These are phyloP conservation scores for Colletotrichum chrysophilum DNA, from an alignment of 2,329 filamentous ascomycete species.

Conservation along the genomic window DNA sequence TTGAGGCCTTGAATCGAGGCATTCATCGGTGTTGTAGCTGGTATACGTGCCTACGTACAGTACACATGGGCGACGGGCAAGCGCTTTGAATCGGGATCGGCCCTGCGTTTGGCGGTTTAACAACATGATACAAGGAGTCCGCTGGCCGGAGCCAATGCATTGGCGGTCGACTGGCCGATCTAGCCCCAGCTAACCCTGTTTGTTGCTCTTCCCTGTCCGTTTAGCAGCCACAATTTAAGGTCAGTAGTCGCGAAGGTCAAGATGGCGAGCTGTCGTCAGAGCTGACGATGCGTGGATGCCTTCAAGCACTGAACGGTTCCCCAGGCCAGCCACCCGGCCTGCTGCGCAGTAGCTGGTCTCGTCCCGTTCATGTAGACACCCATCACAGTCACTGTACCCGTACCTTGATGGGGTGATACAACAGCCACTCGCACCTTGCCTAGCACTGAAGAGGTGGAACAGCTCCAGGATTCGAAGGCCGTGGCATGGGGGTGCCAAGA, in stretches of 20 bases:
- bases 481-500: neutral
- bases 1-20: neutral
- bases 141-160: conserved; percentile 1
- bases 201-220: conserved; percentile 1
- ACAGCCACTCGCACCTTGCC: neutral
- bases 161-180: neutral
- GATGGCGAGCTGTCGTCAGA: conserved; percentile 14
- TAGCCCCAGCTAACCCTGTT: conserved; percentile 5
- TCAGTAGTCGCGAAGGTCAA: neutral
- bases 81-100: conserved; percentile 20
- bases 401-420: conserved; percentile 9
- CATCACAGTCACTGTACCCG: neutral
- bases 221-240: neutral
- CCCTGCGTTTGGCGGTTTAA: conserved; percentile 11
- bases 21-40: neutral
- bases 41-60: neutral
- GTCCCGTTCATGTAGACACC: neutral
- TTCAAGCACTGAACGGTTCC: neutral
- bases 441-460: neutral
- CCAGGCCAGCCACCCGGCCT: neutral
- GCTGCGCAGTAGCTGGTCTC: neutral
- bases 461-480: neutral
- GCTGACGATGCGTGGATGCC: conserved; percentile 3
- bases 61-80: neutral
- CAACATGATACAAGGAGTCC: conserved; percentile 5